A percentile compares a stretch with the other conserved stretches of the same genome.
These are phyloP conservation scores for Hortiboletus flavorubellus DNA, from an alignment of 768 basidiomycete genomes.

Conservation along the genomic window DNA sequence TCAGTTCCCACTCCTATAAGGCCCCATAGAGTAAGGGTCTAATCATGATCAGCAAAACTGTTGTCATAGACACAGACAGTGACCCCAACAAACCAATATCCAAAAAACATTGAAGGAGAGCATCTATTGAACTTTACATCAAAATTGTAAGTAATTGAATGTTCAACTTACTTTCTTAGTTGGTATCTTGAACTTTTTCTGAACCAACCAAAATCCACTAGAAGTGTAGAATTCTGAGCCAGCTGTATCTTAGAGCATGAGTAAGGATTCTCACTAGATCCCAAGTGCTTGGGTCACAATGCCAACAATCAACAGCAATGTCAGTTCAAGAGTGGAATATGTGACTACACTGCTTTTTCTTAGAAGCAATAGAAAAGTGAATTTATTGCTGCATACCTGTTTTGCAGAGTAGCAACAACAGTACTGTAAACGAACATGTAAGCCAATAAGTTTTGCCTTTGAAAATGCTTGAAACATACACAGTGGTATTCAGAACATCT, in stretches of 20 bases:
- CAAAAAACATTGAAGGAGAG: constrained; percentile 67
- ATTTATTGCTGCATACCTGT: constrained; percentile 43
- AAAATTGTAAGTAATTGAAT: neutral
- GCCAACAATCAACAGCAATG: constrained; percentile 62
- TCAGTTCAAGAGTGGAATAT: constrained; percentile 71
- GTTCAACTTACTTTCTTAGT: constrained; percentile 48
- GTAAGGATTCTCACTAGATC: constrained; percentile 50
- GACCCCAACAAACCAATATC: constrained; percentile 51
- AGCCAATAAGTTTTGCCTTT: neutral
- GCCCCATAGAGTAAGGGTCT: constrained; percentile 71
- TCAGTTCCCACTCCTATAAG: constrained; percentile 71
- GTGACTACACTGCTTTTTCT: constrained; percentile 50
- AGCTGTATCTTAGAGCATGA: neutral
- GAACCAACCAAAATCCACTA: constrained; percentile 67
- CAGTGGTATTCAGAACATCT: constrained; percentile 71
- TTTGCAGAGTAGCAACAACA: constrained; percentile 69
- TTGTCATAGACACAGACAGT: neutral
- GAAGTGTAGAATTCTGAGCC: neutral
- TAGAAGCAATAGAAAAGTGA: neutral
- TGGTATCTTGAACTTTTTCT: constrained; percentile 57
- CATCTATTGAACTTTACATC: constrained; percentile 44
- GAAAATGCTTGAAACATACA: constrained; percentile 40
- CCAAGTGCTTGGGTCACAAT: constrained; percentile 62
- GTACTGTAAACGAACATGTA: constrained; percentile 40
- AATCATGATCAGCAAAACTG: neutral